Evolutionary conservation across 1,284 basidiomycete genomes (phyloP).

Genomic region (Moesziomyces globuligerus): DNA sequence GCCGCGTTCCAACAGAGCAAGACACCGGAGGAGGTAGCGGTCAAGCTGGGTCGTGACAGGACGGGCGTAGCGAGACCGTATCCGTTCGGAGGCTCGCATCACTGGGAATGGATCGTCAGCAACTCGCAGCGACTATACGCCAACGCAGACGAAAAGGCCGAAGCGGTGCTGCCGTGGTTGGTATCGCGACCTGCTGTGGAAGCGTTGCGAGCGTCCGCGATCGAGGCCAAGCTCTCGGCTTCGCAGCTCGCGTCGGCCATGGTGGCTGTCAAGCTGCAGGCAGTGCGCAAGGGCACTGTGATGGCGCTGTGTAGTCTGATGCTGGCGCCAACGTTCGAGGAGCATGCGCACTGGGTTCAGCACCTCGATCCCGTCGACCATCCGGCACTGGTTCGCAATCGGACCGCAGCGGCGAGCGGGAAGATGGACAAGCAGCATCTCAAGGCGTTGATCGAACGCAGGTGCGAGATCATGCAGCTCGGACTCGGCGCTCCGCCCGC

Average conservation of each 20-base stretch:
- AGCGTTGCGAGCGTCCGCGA: not conserved
- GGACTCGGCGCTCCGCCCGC: conserved; percentile 27
- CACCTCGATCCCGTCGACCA: conserved; percentile 35
- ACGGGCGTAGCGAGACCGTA: conserved; percentile 28
- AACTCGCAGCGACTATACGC: conserved; percentile 35
- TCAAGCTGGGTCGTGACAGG: conserved; percentile 25
- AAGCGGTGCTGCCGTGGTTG: conserved; percentile 12
- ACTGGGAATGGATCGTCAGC: conserved; percentile 32
- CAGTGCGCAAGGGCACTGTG: conserved; percentile 44
- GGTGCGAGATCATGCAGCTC: conserved; percentile 40
- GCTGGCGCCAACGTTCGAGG: conserved; percentile 24
- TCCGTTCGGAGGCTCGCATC: conserved; percentile 22
- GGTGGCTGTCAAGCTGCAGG: conserved; percentile 40
- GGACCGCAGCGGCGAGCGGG: not conserved
- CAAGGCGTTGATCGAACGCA: conserved; percentile 32
- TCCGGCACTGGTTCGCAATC: conserved; percentile 33
- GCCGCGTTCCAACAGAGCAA: conserved; percentile 16
- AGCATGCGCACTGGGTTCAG: conserved; percentile 35
- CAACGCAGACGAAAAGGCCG: not conserved
- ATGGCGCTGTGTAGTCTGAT: conserved; percentile 29
- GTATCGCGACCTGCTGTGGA: conserved; percentile 3
- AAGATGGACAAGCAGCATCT: conserved; percentile 40
- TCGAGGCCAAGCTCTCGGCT: conserved; percentile 8
- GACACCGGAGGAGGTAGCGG: conserved; percentile 9
- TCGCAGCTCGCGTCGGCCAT: conserved; percentile 22